phyloP scores from a whole-genome alignment of 2,329 filamentous ascomycete species.

The Pseudocercospora cruenta region DNA sequence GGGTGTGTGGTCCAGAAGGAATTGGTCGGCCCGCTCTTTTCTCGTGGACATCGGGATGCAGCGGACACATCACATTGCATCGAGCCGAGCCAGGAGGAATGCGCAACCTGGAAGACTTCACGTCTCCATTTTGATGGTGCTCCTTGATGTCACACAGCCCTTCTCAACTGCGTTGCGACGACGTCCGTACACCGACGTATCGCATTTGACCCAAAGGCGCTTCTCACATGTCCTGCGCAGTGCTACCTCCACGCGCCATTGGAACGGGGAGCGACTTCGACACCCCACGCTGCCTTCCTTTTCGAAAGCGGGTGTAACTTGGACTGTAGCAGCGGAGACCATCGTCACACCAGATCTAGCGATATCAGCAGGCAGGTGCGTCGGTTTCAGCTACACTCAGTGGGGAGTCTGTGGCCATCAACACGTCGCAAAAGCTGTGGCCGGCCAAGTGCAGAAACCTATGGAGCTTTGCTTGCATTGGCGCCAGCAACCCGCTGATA shows the following conservation, averaged over 20 bases:
- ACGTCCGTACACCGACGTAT: conserved; percentile 5
- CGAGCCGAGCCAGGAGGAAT: background rate
- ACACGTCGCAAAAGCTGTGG: background rate
- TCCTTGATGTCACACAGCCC: conserved; percentile 8
- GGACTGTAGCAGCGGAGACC: background rate
- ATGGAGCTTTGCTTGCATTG: background rate
- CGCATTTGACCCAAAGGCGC: conserved; percentile 11
- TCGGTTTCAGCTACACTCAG: background rate
- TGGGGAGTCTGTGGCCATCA: background rate
- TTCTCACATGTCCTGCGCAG: background rate
- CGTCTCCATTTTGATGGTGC: conserved; percentile 1
- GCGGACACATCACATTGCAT: conserved; percentile 2
- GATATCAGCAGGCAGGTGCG: background rate
- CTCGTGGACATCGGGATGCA: background rate
- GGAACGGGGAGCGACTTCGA: background rate
- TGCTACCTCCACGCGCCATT: background rate
- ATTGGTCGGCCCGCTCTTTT: conserved; percentile 1
- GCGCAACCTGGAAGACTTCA: background rate
- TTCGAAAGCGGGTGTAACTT: background rate
- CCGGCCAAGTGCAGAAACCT: background rate
- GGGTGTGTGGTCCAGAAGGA: conserved; percentile 1
- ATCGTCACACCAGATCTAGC: conserved; percentile 3
- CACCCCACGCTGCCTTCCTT: background rate
- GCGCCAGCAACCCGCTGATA: background rate
- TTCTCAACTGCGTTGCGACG: conserved; percentile 5